phyloP scores from a whole-genome alignment of 495 filamentous ascomycete genomes.

The Margaritispora aquatica region DNA sequence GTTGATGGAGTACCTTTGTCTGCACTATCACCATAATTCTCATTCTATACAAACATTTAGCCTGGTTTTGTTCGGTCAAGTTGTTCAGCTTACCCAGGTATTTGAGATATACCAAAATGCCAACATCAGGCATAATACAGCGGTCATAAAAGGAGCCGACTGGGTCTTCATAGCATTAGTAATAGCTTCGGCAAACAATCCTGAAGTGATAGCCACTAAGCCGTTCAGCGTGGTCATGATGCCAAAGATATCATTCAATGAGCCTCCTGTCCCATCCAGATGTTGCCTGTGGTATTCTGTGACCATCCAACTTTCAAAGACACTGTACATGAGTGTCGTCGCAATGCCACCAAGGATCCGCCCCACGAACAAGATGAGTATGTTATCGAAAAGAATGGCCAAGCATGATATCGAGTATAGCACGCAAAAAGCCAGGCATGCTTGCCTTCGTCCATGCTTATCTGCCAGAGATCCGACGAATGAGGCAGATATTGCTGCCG shows the following conservation, averaged over 20 bases:
- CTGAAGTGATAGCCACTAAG: conserved; percentile 42
- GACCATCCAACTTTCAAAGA: conserved; percentile 56
- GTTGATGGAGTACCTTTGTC: neutral
- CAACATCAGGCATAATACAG: conserved; percentile 30
- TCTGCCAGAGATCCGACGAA: conserved; percentile 45
- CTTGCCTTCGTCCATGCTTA: conserved; percentile 37
- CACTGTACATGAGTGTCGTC: conserved; percentile 47
- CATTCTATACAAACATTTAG: conserved; percentile 28
- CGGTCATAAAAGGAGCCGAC: conserved; percentile 44
- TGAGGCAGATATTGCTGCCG: conserved; percentile 40
- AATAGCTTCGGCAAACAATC: conserved; percentile 33
- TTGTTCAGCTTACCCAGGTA: conserved; percentile 37
- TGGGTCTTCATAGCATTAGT: conserved; percentile 36
- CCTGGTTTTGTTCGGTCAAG: neutral
- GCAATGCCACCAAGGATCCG: conserved; percentile 46
- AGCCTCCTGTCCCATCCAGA: conserved; percentile 27
- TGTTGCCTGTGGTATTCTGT: conserved; percentile 37
- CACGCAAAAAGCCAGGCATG: conserved; percentile 45
- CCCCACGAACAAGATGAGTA: conserved; percentile 38
- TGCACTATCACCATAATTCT: conserved; percentile 38
- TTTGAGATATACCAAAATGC: conserved; percentile 35
- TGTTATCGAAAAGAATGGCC: conserved; percentile 32
- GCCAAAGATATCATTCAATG: conserved; percentile 41
- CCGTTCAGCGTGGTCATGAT: conserved; percentile 44
- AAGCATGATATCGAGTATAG: conserved; percentile 44